Evolutionary conservation across 257 asterid species (phyloP).

Genomic region (Asclepias syriaca): DNA sequence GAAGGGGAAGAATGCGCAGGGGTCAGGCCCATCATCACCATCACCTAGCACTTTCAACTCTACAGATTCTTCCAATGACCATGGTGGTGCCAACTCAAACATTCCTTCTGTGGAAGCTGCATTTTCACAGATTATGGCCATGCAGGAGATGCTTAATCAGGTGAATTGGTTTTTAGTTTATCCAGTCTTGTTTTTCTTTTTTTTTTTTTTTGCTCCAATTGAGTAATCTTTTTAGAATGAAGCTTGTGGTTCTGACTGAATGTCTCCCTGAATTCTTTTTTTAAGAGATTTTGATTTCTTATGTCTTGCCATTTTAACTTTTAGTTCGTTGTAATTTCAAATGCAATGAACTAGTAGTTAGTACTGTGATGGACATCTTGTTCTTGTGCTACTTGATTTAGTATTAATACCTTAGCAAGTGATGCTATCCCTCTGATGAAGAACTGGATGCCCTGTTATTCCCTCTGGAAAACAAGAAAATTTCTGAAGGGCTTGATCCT

Average conservation of each 20-base stretch:
- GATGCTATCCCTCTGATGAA: neutral
- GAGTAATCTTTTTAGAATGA: neutral
- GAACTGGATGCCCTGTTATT: neutral
- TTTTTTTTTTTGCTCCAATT: neutral
- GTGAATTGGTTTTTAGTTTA: conserved; percentile 25
- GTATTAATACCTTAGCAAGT: neutral
- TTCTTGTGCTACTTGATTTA: neutral
- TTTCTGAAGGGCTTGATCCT: neutral
- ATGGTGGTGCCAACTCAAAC: conserved; percentile 47
- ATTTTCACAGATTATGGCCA: conserved; percentile 50
- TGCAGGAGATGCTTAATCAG: conserved; percentile 86
- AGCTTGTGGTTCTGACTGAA: neutral
- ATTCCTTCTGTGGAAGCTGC: conserved; percentile 40
- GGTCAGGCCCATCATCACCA: conserved; percentile 43
- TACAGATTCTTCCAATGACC: conserved; percentile 54
- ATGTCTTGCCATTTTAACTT: neutral
- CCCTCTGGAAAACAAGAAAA: neutral
- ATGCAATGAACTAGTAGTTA: neutral
- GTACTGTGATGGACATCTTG: neutral
- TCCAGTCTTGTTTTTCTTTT: neutral
- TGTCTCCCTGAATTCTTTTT: neutral
- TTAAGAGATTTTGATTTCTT: neutral
- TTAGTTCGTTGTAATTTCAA: neutral
- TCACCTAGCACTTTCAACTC: conserved; percentile 51
- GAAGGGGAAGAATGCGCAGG: conserved; percentile 69